Base-by-base conservation (phyloP, 495 filamentous ascomycete species). In the Beverwykella pulmonaria region DNA sequence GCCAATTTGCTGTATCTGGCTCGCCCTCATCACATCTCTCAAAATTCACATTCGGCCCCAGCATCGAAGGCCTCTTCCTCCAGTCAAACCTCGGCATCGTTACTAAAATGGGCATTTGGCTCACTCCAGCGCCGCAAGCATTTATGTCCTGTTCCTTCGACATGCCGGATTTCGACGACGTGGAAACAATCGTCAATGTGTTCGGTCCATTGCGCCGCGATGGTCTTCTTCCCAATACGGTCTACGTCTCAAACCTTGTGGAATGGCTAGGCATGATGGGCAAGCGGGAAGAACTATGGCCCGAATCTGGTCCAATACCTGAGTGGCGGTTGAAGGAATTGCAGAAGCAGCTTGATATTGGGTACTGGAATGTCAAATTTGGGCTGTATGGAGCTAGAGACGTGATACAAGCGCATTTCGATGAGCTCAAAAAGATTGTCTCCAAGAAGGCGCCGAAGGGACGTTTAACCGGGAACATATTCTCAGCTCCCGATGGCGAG, bases 31-130 rank as follows among this genome's bases (percentile, higher is more conserved):
- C 79, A 5, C 79, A 80, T 58, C 63, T 79, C 8, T 79, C 77
- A n/a, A 83, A 81, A 62, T 75, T 80, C 66, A 79, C 76, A 12
- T 83, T 78, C 53, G 79, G 80, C 8, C 81, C 81, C 23, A 75
- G 76, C 25, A 67, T 83, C 61, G 81, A 82, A 41, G 81, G 81
- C 0, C 72, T 83, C 8, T 83, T 83, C 68, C 59, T 82, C 44
- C 80, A 83, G 65, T 77, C 74, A 55, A 83, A 82, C 50, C 72
- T 83, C 19, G 81, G 78, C 20, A 77, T 83, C 26, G 81, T 83
- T 5, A 82, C 81, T 15, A 82, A 82, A 62, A 71, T 83, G 72
- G 77, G 78, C 30, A 73, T 83, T 29, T 79, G 76, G 76, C 65
- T 83, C 36, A 79, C 77, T 4, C 78, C 78, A 1, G 79, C 81